Base-by-base conservation (phyloP, 2,329 filamentous ascomycete genomes). In the Didymellaceae sp. region DNA sequence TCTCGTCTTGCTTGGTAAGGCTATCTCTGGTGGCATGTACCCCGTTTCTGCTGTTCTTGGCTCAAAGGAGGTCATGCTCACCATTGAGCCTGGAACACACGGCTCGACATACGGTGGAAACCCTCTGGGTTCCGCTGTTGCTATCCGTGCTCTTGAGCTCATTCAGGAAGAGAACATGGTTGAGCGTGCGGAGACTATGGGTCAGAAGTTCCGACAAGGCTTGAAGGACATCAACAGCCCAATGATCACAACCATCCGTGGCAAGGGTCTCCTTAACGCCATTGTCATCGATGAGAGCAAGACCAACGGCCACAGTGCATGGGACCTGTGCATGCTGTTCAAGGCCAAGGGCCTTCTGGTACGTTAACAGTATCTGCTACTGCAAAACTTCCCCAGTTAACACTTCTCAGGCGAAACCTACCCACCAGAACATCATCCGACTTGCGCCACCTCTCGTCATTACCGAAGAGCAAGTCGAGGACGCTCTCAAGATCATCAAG, bases 91-190 rank as follows among this genome's bases (percentile, higher is more conserved):
- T 20, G 94, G 94, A 53, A 97, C 94, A 20, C 94, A 99, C 76
- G 94, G 94, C 39, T 96, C 91, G 32, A 99, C 94, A n/a, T 99
- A 97, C 70, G 94, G 94, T 55, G 94, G 94, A 41, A 99, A 99
- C 77, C 94, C 94, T 14, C 82, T 99, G 10, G 94, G 92, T 18
- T 97, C 91, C 64, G 94, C 94, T 30, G 90, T 99, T 22, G 95
- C 93, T 18, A 96, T 99, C 70, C 89, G 92, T 57, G 94, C 94
- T 16, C 82, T 99, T 34, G 92, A 99, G 80, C 84, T 99, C 45
- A 87, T 99, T 63, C 86, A 93, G 68, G 94, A 99, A 73, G 92
- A 96, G 77, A 82, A 90, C 58, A 85, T 99, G 77, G 88, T 91
- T 18, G 87, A 89, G 69, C 87, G 87, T 47, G 91, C 94, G 3